Evolutionary conservation across 257 asterid genomes (phyloP), one percentile per base, ranked within the genome.

Genomic region (Nicotiana attenuata): DNA sequence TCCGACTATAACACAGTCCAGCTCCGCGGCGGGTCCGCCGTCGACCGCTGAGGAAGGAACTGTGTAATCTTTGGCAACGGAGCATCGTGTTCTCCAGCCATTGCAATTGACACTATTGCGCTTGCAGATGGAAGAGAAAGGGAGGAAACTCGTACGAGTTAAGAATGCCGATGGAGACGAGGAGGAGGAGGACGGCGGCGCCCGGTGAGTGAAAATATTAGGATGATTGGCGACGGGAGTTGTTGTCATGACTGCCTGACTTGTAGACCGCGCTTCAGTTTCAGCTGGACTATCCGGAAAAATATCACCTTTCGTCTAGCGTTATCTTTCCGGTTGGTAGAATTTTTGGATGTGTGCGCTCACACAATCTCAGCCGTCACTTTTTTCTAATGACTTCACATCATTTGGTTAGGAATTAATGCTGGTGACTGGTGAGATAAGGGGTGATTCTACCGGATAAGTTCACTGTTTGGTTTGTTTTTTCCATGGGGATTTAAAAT

Each of bases 1-100:
- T 33, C 99, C 99, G 16, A 96, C 97, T 8, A 96, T 82, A 7
- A 96, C 97, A 86, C 99, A 94, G 80, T 96, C 99, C 50, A 92
- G 69, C 81, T 82, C 69, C 66, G 91, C 56, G 10, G 80, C 85
- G 78, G 69, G 28, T 0, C 75, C 81, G 17, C 65, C 66, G 66
- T 69, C 63, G 76, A 84, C 63, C 85, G 63, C 73, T 9, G 91
- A 38, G 61, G 91, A 87, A 52, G 90, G 80, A 76, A 82, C 85
- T 20, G 90, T 85, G 19, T 75, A 75, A 75, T 75, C 63, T 20
- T 75, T 75, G 61, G 89, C 84, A 71, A 88, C 76, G 67, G 97
- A 92, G 84, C 91, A 91, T 53, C 89, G 89, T 83, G 87, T 71
- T 59, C 84, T 84, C 50, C 90, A 84, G 56, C 68, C 77, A 77